Evolutionary conservation across 2,329 filamentous ascomycete genomes (phyloP), one percentile per base, ranked within the genome.

Genomic region (Colletotrichum nymphaeae): DNA sequence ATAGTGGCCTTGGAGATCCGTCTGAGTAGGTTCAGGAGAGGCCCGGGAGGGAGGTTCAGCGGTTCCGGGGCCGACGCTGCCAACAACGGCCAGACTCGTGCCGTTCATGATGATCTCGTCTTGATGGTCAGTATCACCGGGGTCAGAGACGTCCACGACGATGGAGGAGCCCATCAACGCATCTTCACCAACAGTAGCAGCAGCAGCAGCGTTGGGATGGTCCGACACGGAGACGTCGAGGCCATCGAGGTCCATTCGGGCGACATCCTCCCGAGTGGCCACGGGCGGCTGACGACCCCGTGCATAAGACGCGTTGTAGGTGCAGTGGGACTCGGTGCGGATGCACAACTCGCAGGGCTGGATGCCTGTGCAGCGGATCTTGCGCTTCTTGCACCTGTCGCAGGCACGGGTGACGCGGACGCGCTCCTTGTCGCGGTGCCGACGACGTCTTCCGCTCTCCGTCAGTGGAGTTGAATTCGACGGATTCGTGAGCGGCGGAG

Each of bases 241-340:
- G 12, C 63, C 59, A 63, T 59, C 57, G 58, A 55, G 67, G 65
- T 63, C 42, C 60, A 64, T 67, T 42, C 62, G 58, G 67, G 55
- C 65, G 42, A 67, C 63, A 68, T 73, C 55, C 69, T 74, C 56
- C 70, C 76, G 59, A 69, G 60, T 63, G 32, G 82, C 77, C 49
- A 86, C 79, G 35, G 83, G 81, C 8, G 86, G 85, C 42, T 85
- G 72, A 74, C 85, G 80, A 5, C 86, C 86, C 73, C 87, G 80
- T 22, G 83, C 85, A 75, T 89, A 89, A 0, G 83, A 81, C 24
- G 87, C 86, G 28, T 85, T 84, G 75, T 87, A 89, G 22, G 86
- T 85, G 78, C 88, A 89, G 16, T 75, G 74, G 7, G 76, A 75
- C 30, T 76, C 78, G 22, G 79, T 77, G 42, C 80, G 81, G 58